Conservation (phyloP, 805 yeast genomes). For the Metschnikowia henanensis region DNA sequence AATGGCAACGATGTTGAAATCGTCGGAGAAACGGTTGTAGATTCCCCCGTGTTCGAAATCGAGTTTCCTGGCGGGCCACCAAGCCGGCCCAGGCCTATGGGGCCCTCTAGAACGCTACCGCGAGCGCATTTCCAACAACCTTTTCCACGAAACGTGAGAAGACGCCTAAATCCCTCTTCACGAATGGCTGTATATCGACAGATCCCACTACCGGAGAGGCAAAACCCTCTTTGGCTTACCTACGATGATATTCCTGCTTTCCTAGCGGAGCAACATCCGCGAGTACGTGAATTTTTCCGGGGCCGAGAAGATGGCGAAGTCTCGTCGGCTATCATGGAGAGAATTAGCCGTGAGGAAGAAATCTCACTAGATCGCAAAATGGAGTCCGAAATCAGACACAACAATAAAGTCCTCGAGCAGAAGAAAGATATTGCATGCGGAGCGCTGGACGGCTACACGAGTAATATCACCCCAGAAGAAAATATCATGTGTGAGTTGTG, state of each 20-base stretch:
- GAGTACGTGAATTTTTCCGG: conserved; percentile 3
- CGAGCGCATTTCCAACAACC: background rate
- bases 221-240: background rate
- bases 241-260: conserved; percentile 8
- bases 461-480: conserved; percentile 22
- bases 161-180: conserved; percentile 10
- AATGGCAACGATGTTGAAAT: conserved; percentile 16
- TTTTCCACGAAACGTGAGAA: conserved; percentile 8
- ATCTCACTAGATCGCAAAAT: conserved; percentile 32
- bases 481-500: conserved; percentile 57
- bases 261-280: conserved; percentile 10
- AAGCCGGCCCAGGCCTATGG: background rate
- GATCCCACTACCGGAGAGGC: background rate
- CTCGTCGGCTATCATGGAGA: conserved; percentile 33
- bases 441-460: conserved; percentile 31
- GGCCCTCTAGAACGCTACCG: background rate
- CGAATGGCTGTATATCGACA: background rate
- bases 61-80: conserved; percentile 6
- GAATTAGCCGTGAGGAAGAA: conserved; percentile 43
- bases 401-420: conserved; percentile 28
- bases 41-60: conserved; percentile 1
- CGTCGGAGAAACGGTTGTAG: conserved; percentile 12
- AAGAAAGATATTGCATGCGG: conserved; percentile 27
- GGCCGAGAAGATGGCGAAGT: conserved; percentile 11
- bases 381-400: conserved; percentile 30